Evolutionary conservation across 2,329 filamentous ascomycete species (phyloP).

Genomic region (Beauveria scarabaeidicola): DNA sequence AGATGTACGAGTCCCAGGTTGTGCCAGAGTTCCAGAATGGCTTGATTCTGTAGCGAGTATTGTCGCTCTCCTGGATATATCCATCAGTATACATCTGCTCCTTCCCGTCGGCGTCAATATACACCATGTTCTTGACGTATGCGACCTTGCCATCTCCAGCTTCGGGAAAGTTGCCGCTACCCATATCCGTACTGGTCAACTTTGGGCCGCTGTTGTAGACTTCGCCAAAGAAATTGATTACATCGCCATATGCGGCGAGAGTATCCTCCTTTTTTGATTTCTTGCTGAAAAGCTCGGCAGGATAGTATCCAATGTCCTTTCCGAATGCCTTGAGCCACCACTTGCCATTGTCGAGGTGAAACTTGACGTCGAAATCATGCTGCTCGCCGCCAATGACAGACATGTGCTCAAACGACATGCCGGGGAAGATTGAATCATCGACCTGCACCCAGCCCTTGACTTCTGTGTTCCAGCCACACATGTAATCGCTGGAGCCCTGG

Average conservation of each 20-base stretch:
- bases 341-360: constrained; percentile 12
- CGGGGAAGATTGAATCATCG: constrained; percentile 14
- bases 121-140: constrained; percentile 16
- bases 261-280: constrained; percentile 8
- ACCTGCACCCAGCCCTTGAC: constrained; percentile 16
- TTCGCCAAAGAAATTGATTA: constrained; percentile 16
- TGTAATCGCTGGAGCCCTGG: constrained; percentile 10
- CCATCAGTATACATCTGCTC: neutral
- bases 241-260: constrained; percentile 10
- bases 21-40: constrained; percentile 13
- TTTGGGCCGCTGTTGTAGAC: constrained; percentile 15
- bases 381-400: constrained; percentile 14
- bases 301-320: constrained; percentile 16
- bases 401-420: constrained; percentile 12
- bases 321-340: constrained; percentile 16
- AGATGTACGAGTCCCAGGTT: constrained; percentile 15
- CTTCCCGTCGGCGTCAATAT: constrained; percentile 8
- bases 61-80: constrained; percentile 14
- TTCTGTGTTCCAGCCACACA: constrained; percentile 16
- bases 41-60: constrained; percentile 12
- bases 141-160: constrained; percentile 12
- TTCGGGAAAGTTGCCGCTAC: constrained; percentile 17
- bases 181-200: constrained; percentile 17
- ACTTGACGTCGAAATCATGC: constrained; percentile 14
- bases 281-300: constrained; percentile 14